Base-by-base conservation (phyloP, 2,329 filamentous ascomycete genomes). In the Septoria linicola region DNA sequence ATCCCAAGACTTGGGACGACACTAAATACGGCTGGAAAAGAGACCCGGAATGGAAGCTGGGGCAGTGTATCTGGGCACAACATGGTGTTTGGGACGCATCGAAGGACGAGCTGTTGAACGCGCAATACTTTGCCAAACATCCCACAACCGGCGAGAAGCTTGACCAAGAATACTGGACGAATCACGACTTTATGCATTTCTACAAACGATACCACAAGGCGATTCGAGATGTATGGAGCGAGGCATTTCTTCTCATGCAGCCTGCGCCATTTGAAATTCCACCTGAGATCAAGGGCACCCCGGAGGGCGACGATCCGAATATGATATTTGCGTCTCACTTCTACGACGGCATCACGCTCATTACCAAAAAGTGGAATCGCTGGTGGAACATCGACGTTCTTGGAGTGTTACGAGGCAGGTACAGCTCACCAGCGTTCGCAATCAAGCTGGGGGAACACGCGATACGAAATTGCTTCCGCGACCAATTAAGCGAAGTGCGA, bases 341-440 rank as follows among this genome's bases (percentile, higher is more conserved):
- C 68, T 99, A 99, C 69, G 93, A 99, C 63, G 93, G 93, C 8
- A 87, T 99, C 49, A 99, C 93, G 0, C 77, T 99, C 3, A 88
- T 99, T 80, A 97, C 89, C 10, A 99, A 99, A 73, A 95, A 96
- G 70, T 99, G 93, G 93, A 99, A 97, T 67, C 87, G 91, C 32
- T 84, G 87, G 13, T 99, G 93, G 87, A 99, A 99, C 61, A 87
- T 99, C 6, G 93, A 99, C 67, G 89, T 99, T 3, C 83, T 99
- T 43, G 93, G 93, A 2, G 82, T 99, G 11, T 76, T 99, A 36
- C 85, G 93, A 39, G 93, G 93, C 10, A 86, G 85, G 59, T 99
- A 99, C 66, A 77, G 88, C 59, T 87, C 86, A 17, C 93, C 93
- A 10, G 89, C 89, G 0, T 92, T 99, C 66, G 93, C 89, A 3